Conservation (phyloP, 345 rosid species). For the Iberis pinnata region DNA sequence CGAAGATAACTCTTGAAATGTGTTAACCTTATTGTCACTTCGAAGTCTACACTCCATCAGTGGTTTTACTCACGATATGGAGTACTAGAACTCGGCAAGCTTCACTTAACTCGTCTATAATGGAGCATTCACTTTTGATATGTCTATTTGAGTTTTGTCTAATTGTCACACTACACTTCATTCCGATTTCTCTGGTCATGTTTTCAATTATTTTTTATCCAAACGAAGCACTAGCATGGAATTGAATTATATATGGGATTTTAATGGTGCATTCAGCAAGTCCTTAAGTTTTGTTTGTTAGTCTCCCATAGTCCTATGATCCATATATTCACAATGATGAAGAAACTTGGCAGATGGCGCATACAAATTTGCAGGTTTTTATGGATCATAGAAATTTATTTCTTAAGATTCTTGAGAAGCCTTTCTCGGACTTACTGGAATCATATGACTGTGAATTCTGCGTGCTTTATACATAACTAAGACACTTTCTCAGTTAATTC, state of each 20-base stretch:
- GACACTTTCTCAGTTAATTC: too few species aligned
- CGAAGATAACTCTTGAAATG: background rate
- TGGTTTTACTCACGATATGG: background rate
- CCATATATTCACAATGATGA: background rate
- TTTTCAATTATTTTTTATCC: background rate
- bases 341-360: background rate
- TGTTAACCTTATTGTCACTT: background rate
- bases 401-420: background rate
- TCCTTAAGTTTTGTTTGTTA: background rate
- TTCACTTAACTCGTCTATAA: too few species aligned
- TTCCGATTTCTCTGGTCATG: background rate
- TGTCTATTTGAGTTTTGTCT: too few species aligned
- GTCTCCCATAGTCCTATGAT: background rate
- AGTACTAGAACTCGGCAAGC: background rate
- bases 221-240: background rate
- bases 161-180: too few species aligned
- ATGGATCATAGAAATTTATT: background rate
- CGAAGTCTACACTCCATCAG: background rate
- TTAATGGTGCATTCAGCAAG: background rate
- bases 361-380: background rate
- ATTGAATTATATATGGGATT: background rate
- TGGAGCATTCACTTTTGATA: too few species aligned
- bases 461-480: too few species aligned
- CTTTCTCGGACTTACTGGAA: background rate
- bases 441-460: too few species aligned